Base-by-base conservation (phyloP, 2,329 filamentous ascomycete species). In the Penicillium sp. region DNA sequence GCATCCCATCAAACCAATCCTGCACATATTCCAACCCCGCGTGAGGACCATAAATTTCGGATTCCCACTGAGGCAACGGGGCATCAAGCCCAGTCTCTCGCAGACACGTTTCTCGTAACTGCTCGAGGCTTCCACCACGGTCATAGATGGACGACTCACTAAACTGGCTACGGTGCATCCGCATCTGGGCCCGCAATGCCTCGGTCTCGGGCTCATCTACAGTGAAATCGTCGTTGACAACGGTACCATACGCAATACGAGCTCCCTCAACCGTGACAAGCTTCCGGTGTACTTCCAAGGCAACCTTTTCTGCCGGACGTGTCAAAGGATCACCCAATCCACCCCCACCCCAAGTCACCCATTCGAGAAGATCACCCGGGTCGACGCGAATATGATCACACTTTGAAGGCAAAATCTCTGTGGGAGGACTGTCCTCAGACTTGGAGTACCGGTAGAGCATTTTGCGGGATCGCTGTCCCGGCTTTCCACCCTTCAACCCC, bases 341-440 rank as follows among this genome's bases (percentile, higher is more conserved):
- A 26, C 79, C 79, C 35, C 78, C 79, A 45, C 79, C 78, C 79
- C 79, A 81, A 4, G 79, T 81, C 29, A 79, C 72, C 76, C 76
- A 81, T 66, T 81, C 79, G 5, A 81, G 74, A 1, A 81, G 70
- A 56, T 82, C 79, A 32, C 74, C 78, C 1, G 74, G 75, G 24
- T 74, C 67, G 1, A 81, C 78, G 16, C 73, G 71, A 20, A 81
- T 62, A 59, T 80, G 43, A 16, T 82, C 79, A 58, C 78, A 78
- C 62, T 81, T 81, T 14, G 73, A 76, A 14, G 43, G 43, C 13
- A 46, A 46, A 4, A 10, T 55, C 37, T 74, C 71, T 0, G 61
- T 65, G 0, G 70, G 66, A 74, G 70, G 11, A 57, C 62, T 0
- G 7, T 66, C 61, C 0, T 68, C 61, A 35, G 74, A 74, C 43